Evolutionary conservation across 306 rosid species (phyloP), one percentile per base, ranked within the genome.

Genomic region (Albizia julibrissin): DNA sequence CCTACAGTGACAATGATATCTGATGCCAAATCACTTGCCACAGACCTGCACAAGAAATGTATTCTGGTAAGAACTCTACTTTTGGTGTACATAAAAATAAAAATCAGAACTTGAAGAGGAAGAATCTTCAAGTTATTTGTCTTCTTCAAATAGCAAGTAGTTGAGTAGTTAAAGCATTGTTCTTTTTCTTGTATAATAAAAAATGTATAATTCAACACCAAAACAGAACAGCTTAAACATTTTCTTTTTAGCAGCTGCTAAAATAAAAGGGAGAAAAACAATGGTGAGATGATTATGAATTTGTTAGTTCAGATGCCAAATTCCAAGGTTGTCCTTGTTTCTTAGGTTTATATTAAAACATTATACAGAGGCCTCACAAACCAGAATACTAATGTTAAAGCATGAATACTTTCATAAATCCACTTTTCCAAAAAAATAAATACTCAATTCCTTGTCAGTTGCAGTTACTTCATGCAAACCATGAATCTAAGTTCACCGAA

Each of bases 11-110:
- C 84, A 61, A 87, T 70, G 72, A 95, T 85, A 68, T 95, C 98
- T n/a, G 94, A 83, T 56, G 90, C 85, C 89, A 95, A 88, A 76
- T 95, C 99, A 86, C 98, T 89, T 21, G 93, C 89, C 72, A 93
- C 96, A 82, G 87, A 93, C 88, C 99, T 95, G 97, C 89, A 84
- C 47, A 84, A 49, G 80, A 79, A 70, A 59, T 40, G 64, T 67
- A 79, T 44, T 72, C 49, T 67, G 46, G 33, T 79, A 80, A 73
- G 37, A 72, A 61, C 56, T 64, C 79, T 26, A 14, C 66, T 33
- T 77, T 72, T 47, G 37, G 24, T 75, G 72, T 26, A 40, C 85
- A 84, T 22, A 37, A 72, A 79, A 79, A 7, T 8, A 72, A 71
- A 44, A 76, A 21, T 19, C 33, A 13, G 11, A 62, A 46, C 68